Percentiles rank a stretch among this genome's conserved stretches.
Conservation (phyloP, 345 rosid genomes). For the Schrenkiella parvula region DNA sequence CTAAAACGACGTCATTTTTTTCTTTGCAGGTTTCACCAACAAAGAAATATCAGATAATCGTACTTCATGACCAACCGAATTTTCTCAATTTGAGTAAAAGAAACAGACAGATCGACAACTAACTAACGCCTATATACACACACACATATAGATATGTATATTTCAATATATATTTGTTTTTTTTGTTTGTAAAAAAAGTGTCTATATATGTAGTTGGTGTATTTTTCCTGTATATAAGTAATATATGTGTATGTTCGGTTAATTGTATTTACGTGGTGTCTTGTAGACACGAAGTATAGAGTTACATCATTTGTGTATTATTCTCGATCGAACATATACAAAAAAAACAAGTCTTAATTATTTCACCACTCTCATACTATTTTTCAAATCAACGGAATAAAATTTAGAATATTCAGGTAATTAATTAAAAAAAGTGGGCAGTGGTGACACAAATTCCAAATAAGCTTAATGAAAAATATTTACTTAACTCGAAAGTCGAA, state of each 20-base stretch:
- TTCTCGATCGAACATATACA: background rate
- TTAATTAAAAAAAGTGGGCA: background rate
- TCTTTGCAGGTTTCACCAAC: background rate
- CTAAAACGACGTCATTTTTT: background rate
- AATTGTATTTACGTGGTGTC: background rate
- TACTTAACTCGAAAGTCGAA: background rate
- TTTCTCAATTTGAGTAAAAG: background rate
- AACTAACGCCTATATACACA: background rate
- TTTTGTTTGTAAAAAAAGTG: no score
- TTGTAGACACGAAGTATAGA: background rate
- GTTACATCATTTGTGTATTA: background rate
- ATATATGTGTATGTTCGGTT: background rate
- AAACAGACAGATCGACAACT: conserved; percentile 1
- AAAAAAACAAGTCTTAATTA: background rate
- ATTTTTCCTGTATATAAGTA: background rate
- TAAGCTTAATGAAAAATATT: no score
- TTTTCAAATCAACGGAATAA: background rate
- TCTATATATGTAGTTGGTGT: no score
- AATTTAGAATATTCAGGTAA: background rate
- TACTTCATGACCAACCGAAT: background rate
- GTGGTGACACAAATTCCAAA: background rate
- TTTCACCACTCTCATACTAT: background rate
- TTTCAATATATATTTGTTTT: no score
- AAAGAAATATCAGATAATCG: background rate
- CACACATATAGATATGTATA: background rate